Conservation (phyloP, 169 alveolate species). For the Toxoplasma gondii region DNA sequence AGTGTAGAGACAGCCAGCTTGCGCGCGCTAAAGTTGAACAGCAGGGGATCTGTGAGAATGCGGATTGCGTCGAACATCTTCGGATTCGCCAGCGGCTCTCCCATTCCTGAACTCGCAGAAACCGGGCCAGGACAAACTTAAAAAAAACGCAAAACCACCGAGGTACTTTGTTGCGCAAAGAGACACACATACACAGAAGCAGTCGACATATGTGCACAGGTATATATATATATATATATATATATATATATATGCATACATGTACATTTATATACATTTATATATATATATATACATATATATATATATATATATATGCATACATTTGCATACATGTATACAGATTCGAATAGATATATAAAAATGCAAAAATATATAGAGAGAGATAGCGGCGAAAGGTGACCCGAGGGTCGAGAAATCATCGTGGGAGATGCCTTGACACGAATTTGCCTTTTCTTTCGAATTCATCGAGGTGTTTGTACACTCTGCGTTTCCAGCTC, state of each 20-base stretch:
- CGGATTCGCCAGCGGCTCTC: slow-evolving; percentile 90
- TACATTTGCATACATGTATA: neutral
- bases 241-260: neutral
- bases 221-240: neutral
- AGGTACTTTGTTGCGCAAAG: neutral
- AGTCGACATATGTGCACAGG: neutral
- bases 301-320: slow-evolving; percentile 1
- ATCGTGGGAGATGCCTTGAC: no score
- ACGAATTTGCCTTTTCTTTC: no score
- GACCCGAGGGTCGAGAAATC: no score
- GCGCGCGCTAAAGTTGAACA: slow-evolving; percentile 81
- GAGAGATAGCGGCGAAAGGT: no score
- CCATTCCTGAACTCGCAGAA: slow-evolving; percentile 78
- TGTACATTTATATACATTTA: neutral
- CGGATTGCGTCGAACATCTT: slow-evolving; percentile 83
- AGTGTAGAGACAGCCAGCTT: slow-evolving; percentile 84
- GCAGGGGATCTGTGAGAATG: slow-evolving; percentile 75
- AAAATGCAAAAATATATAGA: no score
- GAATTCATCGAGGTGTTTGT: no score
- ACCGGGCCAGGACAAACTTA: neutral
- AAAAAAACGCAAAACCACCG: neutral
- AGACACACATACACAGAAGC: neutral
- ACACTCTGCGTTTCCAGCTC: no score
- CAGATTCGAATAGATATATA: no score
- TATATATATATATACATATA: neutral